Conservation (phyloP, 805 yeast genomes). For the Zygosaccharomyces kombuchaensis region DNA sequence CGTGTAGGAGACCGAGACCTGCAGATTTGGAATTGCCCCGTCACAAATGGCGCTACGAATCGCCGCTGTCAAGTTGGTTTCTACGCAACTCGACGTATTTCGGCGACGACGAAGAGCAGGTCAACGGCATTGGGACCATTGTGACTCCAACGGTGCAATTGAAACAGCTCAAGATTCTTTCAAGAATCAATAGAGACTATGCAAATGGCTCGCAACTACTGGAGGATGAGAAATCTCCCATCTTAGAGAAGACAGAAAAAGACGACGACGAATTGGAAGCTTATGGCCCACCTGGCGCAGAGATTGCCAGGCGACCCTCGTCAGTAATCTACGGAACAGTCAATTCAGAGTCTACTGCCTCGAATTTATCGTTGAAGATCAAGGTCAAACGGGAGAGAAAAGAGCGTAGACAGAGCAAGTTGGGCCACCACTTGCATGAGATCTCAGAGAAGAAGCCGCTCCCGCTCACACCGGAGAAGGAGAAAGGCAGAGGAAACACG, state of each 20-base stretch:
- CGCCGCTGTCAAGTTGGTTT: constrained; percentile 36
- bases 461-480: constrained; percentile 21
- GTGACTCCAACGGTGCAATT: constrained; percentile 27
- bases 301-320: constrained; percentile 1
- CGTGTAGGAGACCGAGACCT: constrained; percentile 3
- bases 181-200: constrained; percentile 20
- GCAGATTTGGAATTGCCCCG: constrained; percentile 1
- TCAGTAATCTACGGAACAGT: constrained; percentile 18
- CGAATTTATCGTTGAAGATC: constrained; percentile 5
- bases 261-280: background rate
- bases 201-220: constrained; percentile 7
- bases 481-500: background rate
- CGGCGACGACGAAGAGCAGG: constrained; percentile 5
- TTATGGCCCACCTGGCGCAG: background rate
- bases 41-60: constrained; percentile 31
- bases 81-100: constrained; percentile 30
- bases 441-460: constrained; percentile 20
- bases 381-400: constrained; percentile 6
- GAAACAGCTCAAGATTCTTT: constrained; percentile 26
- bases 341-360: constrained; percentile 5
- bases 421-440: constrained; percentile 16
- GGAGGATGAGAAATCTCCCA: constrained; percentile 26
- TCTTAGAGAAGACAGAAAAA: constrained; percentile 11
- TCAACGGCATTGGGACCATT: constrained; percentile 12
- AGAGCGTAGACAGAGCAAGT: constrained; percentile 11